These are phyloP conservation scores for Fomitopsis serialis DNA, from an alignment of 768 basidiomycete species.

Conservation along the genomic window DNA sequence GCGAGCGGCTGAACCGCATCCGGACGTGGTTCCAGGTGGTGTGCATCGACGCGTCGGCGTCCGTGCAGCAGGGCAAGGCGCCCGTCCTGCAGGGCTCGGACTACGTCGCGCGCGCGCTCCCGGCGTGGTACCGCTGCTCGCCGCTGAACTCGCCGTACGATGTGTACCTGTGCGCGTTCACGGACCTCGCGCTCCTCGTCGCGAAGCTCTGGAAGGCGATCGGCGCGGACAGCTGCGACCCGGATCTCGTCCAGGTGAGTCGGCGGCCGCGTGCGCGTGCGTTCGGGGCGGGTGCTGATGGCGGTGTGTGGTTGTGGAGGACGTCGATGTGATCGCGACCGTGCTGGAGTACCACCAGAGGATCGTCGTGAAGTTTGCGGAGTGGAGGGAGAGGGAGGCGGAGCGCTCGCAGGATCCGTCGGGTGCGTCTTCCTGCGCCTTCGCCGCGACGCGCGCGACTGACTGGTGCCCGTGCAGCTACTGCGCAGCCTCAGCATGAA, in stretches of 20 bases:
- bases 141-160: conserved; percentile 22
- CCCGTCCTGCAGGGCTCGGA: conserved; percentile 58
- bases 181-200: conserved; percentile 46
- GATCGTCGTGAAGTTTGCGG: conserved; percentile 16
- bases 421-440: neutral
- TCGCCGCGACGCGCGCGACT: neutral
- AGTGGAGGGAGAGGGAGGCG: neutral
- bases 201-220: conserved; percentile 35
- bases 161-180: conserved; percentile 41
- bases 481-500: neutral
- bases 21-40: conserved; percentile 70
- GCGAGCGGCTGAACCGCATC: conserved; percentile 61
- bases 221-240: neutral
- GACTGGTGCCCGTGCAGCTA: neutral
- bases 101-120: conserved; percentile 45
- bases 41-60: conserved; percentile 62
- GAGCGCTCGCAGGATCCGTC: neutral
- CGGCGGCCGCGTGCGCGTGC: neutral
- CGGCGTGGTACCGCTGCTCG: conserved; percentile 23
- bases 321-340: conserved; percentile 27
- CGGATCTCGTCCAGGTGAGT: neutral
- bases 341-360: conserved; percentile 34
- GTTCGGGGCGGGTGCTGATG: no score
- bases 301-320: conserved; percentile 16
- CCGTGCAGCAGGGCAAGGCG: conserved; percentile 66